Percentiles rank a stretch among this genome's conserved stretches.
phyloP scores from a whole-genome alignment of 441 rosid genomes.

The Daphne laureola region DNA sequence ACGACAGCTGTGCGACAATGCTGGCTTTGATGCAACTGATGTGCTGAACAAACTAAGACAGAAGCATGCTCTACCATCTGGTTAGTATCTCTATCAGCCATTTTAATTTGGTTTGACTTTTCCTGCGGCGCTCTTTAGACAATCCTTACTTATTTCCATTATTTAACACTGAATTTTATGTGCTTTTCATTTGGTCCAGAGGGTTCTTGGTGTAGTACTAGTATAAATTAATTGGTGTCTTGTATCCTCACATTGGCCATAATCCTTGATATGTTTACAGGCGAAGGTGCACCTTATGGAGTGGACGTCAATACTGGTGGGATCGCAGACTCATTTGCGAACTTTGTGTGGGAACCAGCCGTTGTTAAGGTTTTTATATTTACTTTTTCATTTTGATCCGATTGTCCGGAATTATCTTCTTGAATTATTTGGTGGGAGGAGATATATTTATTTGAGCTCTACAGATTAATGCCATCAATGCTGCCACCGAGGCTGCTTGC shows the following conservation, averaged over 20 bases:
- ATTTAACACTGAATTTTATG: background rate
- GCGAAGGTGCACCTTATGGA: constrained; percentile 92
- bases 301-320: constrained; percentile 98
- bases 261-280: constrained; percentile 23
- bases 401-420: background rate
- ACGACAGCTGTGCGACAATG: constrained; percentile 95
- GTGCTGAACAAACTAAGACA: constrained; percentile 94
- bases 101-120: background rate
- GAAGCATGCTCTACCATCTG: constrained; percentile 88
- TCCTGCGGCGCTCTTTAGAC: background rate
- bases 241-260: no score
- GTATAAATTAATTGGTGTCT: no score
- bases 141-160: background rate
- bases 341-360: constrained; percentile 99
- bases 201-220: no score
- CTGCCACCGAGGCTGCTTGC: constrained; percentile 99
- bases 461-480: constrained; percentile 96
- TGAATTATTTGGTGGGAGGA: background rate
- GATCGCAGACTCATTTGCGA: constrained; percentile 85
- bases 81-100: constrained; percentile 27
- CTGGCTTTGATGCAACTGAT: constrained; percentile 99
- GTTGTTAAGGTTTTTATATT: constrained; percentile 67
- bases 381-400: constrained; percentile 3
- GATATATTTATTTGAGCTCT: constrained; percentile 6
- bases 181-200: background rate